Conservation (phyloP, 2,329 filamentous ascomycete genomes). For the Aspergillus ochraceus region DNA sequence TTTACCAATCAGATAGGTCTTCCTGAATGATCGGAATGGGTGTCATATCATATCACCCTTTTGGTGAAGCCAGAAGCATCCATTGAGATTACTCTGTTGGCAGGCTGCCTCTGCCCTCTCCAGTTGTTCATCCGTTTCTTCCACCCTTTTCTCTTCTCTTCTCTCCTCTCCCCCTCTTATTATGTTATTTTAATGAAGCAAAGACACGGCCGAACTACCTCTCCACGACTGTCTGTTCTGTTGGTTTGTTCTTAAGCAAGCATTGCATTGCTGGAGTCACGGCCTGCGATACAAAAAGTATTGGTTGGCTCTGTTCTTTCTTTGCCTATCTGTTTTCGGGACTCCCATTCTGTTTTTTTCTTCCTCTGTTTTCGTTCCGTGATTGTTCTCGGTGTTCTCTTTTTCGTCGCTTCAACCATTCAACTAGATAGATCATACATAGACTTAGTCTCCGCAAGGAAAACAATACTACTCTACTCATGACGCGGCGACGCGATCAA, state of each 20-base stretch:
- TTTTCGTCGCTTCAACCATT: not conserved
- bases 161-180: constrained; percentile 1
- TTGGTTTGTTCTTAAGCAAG: constrained; percentile 9
- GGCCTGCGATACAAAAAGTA: constrained; percentile 3
- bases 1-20: constrained; percentile 7
- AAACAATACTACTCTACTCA: not conserved
- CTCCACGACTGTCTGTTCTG: constrained; percentile 7
- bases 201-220: constrained; percentile 8
- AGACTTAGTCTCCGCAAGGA: not conserved
- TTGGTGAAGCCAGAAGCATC: not conserved
- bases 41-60: not conserved
- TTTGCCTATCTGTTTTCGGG: not conserved
- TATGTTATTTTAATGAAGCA: constrained; percentile 1
- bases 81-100: not conserved
- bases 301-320: not conserved
- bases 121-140: not conserved
- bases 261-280: constrained; percentile 10
- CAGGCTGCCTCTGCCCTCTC: not conserved
- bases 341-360: not conserved
- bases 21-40: not conserved
- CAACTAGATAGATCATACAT: not conserved
- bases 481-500: not conserved
- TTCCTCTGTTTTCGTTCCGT: not conserved
- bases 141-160: not conserved
- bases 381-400: not conserved